Evolutionary conservation across 2,329 filamentous ascomycete genomes (phyloP).

Genomic region (Sclerotinia sclerotiorum): DNA sequence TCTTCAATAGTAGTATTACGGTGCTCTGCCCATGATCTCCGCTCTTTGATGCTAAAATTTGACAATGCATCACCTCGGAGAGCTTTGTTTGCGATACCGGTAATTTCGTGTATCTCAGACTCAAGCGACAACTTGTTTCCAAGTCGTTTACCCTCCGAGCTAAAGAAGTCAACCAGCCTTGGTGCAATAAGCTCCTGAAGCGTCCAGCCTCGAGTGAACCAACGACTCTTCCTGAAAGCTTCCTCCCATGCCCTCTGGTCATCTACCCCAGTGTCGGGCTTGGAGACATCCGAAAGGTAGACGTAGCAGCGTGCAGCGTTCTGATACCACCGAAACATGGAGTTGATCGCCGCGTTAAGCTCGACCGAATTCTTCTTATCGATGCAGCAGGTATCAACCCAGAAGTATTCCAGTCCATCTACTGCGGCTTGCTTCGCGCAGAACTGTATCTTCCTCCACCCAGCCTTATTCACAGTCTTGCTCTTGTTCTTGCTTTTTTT

Average conservation of each 20-base stretch:
- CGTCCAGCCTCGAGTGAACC: slow-evolving; percentile 11
- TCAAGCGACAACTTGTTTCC: background rate
- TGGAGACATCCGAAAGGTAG: slow-evolving; percentile 2
- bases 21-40: background rate
- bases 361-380: slow-evolving; percentile 9
- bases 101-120: background rate
- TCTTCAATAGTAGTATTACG: background rate
- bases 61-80: background rate
- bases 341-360: slow-evolving; percentile 2
- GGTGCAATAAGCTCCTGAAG: slow-evolving; percentile 3
- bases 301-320: background rate
- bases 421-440: background rate
- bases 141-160: background rate
- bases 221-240: background rate
- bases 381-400: slow-evolving; percentile 14
- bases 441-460: slow-evolving; percentile 8
- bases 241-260: background rate
- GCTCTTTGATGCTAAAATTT: background rate
- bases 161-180: background rate
- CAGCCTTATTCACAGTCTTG: background rate
- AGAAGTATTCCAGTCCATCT: slow-evolving; percentile 6
- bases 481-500: background rate
- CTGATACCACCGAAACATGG: slow-evolving; percentile 18
- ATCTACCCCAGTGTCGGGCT: background rate
- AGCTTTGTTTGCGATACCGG: background rate